Base-by-base conservation (phyloP, 495 filamentous ascomycete genomes). In the Penicillium canariense region DNA sequence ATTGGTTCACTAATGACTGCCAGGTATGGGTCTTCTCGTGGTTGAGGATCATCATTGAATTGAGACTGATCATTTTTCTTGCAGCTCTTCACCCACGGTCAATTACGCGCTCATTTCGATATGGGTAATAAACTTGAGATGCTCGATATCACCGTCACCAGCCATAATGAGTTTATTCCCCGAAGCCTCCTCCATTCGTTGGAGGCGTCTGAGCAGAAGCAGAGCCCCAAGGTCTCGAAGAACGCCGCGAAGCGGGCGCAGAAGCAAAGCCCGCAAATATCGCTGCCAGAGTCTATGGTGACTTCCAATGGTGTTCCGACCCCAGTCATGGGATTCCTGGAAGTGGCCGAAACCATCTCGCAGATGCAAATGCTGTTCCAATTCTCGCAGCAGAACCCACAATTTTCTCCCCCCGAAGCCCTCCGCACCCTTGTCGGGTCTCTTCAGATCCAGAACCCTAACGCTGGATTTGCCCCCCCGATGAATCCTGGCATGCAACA, bases 341-440 rank as follows among this genome's bases (percentile, higher is more conserved):
- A 90, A 77, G 79, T 88, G 45, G 84, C 86, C 20, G 87, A 91
- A 66, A 85, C 87, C 14, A 83, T 90, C 52, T 86, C 85, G 7
- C 81, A 84, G 51, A 89, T 91, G 87, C 84, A 80, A 62, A 76
- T 84, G 26, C 58, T 90, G 3, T 87, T 88, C 67, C 68, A 72
- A 30, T 87, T 74, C 55, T 84, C 81, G 20, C 82, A 85, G 32
- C 55, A 73, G 14, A 76, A 88, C 52, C 77, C 82, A 0, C 71
- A 79, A 3, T 59, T 87, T 8, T 73, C 81, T 1, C 82, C 87
- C 1, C 81, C 83, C 23, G 70, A 78, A 32, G 84, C 85, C 2
- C 77, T 90, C 22, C 77, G 83, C 14, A 80, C 81, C 56, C 85
- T 85, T 38, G 80, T 87, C 35, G 69, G 59, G 30, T 63, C 65